Base-by-base conservation (phyloP, 768 basidiomycete species). In the Leccinum arenicola region DNA sequence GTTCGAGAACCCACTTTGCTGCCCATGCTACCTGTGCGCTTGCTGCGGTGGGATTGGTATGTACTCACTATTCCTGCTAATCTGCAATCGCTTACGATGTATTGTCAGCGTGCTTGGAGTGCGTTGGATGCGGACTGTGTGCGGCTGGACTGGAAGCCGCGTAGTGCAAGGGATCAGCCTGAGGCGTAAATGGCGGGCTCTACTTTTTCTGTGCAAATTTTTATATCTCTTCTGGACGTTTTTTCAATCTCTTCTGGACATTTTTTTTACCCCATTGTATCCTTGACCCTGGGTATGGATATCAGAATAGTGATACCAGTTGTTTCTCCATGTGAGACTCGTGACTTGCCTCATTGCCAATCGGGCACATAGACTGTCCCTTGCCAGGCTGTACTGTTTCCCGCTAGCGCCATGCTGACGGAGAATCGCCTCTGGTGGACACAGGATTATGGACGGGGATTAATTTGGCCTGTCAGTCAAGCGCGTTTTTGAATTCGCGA, bases 1-100 rank as follows among this genome's bases (percentile, higher is more conserved):
- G 0, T 87, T 86, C 64, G 65, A 82, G 60, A 88, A 88, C 58
- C 86, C 86, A 3, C 73, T 80, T 0, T 88, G 85, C 63, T 87
- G 85, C 63, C 87, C 87, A 1, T 88, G 87, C 65, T 89, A 89
- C 68, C 75, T 87, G 8, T 88, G 87, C 61, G 87, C 87, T 4
- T 88, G 85, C 68, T 88, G 86, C 57, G 86, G 87, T 57, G 87
- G 87, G 40, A 76, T 88, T 17, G 83, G 85, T 85, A 65, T 62
- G 76, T 61, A n/a, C 33, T 51, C 40, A 11, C 7, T 19, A 40
- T 33, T 55, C 21, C 21, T n/a, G 25, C 17, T n/a, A 50, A 36
- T 27, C 8, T 40, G 36, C 43, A 45, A 19, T 50, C 23, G 14
- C 55, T 69, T n/a, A 63, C 31, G 17, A 3, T 14, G n/a, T 33